Evolutionary conservation across 192 early-diverging fungal genomes (phyloP).

Genomic region (Coemansia sp.): DNA sequence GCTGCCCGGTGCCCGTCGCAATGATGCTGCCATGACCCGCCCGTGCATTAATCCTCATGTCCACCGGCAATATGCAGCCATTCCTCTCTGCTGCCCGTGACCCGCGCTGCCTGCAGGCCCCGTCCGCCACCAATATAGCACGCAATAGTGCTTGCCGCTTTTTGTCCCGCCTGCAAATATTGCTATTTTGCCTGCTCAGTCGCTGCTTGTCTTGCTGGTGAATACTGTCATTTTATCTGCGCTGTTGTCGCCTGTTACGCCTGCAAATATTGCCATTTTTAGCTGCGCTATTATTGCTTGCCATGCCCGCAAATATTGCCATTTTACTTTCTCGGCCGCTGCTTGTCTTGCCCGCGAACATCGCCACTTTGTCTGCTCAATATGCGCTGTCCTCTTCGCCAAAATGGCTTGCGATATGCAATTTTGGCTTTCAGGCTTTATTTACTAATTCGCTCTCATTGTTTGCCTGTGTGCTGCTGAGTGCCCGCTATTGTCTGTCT

Average conservation of each 20-base stretch:
- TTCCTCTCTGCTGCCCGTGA: neutral
- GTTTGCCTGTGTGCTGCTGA: neutral
- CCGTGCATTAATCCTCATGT: neutral
- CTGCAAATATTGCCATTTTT: no score
- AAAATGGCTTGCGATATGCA: neutral
- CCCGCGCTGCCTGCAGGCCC: neutral
- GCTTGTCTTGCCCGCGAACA: neutral
- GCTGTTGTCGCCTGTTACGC: no score
- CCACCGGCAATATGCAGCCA: neutral
- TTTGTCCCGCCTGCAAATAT: neutral
- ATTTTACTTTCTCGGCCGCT: neutral
- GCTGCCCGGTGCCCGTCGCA: neutral
- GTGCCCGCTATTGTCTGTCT: neutral
- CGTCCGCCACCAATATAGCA: neutral
- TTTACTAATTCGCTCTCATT: constrained; percentile 3
- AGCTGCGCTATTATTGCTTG: no score
- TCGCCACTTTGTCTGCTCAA: neutral
- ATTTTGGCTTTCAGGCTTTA: constrained; percentile 8
- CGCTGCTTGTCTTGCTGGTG: neutral
- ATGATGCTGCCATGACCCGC: neutral
- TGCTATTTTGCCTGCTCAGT: neutral
- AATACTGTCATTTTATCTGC: neutral
- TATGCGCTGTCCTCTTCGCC: neutral
- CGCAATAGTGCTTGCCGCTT: neutral
- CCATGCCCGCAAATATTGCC: neutral